Percentiles rank a stretch among this genome's conserved stretches.
Conservation (phyloP, 2,329 filamentous ascomycete species). For the Stagonosporopsis rhizophila region DNA sequence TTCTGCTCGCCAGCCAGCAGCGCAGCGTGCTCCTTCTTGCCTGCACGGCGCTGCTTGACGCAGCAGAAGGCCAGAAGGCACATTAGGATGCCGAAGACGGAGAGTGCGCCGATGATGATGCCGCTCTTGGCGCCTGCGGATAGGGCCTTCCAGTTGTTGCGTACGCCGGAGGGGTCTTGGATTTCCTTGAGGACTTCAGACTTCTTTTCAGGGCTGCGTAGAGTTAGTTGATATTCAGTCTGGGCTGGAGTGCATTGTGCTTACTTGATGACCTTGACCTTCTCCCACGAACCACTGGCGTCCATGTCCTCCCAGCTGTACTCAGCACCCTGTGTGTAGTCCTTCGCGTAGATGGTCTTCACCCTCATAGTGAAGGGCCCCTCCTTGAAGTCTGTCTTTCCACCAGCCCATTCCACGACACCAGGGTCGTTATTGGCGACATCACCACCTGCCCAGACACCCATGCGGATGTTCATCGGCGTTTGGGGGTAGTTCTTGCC, state of each 20-base stretch:
- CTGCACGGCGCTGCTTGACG: slow-evolving; percentile 49
- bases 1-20: slow-evolving; percentile 45
- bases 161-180: slow-evolving; percentile 44
- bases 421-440: slow-evolving; percentile 49
- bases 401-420: slow-evolving; percentile 66
- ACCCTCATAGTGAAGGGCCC: slow-evolving; percentile 79
- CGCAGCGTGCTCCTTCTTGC: slow-evolving; percentile 42
- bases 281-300: slow-evolving; percentile 63
- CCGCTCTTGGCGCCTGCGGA: slow-evolving; percentile 44
- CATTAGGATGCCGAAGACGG: slow-evolving; percentile 36
- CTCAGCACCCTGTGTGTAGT: slow-evolving; percentile 66
- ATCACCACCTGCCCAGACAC: slow-evolving; percentile 70
- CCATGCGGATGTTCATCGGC: slow-evolving; percentile 74
- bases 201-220: slow-evolving; percentile 24
- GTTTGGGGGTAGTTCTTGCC: slow-evolving; percentile 73
- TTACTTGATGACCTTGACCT: slow-evolving; percentile 57
- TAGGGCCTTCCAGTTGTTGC: slow-evolving; percentile 45
- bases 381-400: slow-evolving; percentile 69
- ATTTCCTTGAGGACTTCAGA: slow-evolving; percentile 47
- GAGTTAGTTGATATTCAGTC: neutral
- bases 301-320: slow-evolving; percentile 67
- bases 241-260: slow-evolving; percentile 16
- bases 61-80: slow-evolving; percentile 46
- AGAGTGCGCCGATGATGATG: slow-evolving; percentile 42
- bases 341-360: slow-evolving; percentile 64